phyloP scores from a whole-genome alignment of 2,329 filamentous ascomycete genomes.

The Aspergillus fructus region DNA sequence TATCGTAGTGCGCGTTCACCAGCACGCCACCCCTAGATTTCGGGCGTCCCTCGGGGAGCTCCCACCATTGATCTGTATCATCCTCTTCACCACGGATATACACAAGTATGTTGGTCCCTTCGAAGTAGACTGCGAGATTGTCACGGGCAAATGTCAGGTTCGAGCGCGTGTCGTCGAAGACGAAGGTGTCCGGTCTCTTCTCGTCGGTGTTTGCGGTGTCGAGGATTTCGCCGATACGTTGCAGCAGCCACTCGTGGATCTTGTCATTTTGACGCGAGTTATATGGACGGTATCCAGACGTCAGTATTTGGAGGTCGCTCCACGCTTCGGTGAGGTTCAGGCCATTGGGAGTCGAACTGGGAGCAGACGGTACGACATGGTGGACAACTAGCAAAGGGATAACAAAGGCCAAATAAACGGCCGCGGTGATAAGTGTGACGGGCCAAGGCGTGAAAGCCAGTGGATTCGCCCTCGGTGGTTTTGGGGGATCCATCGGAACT shows the following conservation, averaged over 20 bases:
- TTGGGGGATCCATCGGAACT: constrained; percentile 33
- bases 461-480: constrained; percentile 38
- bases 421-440: constrained; percentile 75
- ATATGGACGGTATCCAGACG: constrained; percentile 77
- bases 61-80: constrained; percentile 73
- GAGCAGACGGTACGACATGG: constrained; percentile 69
- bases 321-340: constrained; percentile 84
- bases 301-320: constrained; percentile 76
- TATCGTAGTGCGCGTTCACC: constrained; percentile 94
- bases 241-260: constrained; percentile 73
- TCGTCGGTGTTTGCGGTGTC: constrained; percentile 36
- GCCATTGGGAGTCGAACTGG: constrained; percentile 58
- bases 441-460: constrained; percentile 76
- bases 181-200: constrained; percentile 44
- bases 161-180: constrained; percentile 76
- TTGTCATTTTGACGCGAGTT: constrained; percentile 82
- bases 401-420: constrained; percentile 75
- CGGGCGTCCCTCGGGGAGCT: constrained; percentile 47
- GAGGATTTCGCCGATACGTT: constrained; percentile 69
- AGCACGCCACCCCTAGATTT: constrained; percentile 72
- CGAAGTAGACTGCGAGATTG: constrained; percentile 70
- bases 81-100: constrained; percentile 84
- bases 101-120: constrained; percentile 87
- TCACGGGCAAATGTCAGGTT: constrained; percentile 71
- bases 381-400: constrained; percentile 72